Conservation (phyloP, 352 stramenopile genomes). For the Phytophthora crassamura region DNA sequence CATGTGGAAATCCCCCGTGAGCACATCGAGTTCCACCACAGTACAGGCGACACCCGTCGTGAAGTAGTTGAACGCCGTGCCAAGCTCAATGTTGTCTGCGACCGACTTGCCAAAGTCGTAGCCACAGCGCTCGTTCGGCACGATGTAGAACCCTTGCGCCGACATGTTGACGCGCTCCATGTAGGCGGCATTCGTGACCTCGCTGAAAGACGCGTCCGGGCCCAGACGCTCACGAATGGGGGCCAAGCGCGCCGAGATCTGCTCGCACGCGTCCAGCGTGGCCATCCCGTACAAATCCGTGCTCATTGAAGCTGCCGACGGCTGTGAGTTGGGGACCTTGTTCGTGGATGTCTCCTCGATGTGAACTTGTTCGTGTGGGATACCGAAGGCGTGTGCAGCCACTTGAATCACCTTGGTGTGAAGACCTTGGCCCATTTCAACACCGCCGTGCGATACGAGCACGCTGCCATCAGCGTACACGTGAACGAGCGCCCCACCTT, state of each 20-base stretch:
- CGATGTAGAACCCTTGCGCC: constrained; percentile 96
- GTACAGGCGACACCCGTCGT: constrained; percentile 94
- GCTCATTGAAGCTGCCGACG: constrained; percentile 95
- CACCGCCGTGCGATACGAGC: constrained; percentile 94
- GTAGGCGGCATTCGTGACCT: constrained; percentile 91
- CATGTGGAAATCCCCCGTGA: constrained; percentile 95
- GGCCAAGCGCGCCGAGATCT: constrained; percentile 93
- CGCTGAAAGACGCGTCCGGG: constrained; percentile 73
- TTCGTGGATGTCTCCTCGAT: constrained; percentile 95
- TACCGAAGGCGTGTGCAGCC: constrained; percentile 92
- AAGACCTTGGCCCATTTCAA: constrained; percentile 98
- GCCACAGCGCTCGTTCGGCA: constrained; percentile 91
- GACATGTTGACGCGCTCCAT: constrained; percentile 94
- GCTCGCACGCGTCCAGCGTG: constrained; percentile 95
- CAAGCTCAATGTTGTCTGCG: constrained; percentile 88
- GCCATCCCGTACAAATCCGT: constrained; percentile 98
- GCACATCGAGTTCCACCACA: constrained; percentile 95
- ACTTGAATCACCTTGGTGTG: constrained; percentile 96
- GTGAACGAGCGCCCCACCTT: constrained; percentile 95
- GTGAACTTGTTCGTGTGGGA: constrained; percentile 92
- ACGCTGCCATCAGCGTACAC: constrained; percentile 97
- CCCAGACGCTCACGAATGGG: constrained; percentile 85
- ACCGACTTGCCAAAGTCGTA: constrained; percentile 93
- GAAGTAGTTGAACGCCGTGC: constrained; percentile 96
- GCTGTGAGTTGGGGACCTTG: constrained; percentile 95